These are phyloP conservation scores for Xylaria acuta DNA, from an alignment of 495 filamentous ascomycete genomes.

Conservation along the genomic window DNA sequence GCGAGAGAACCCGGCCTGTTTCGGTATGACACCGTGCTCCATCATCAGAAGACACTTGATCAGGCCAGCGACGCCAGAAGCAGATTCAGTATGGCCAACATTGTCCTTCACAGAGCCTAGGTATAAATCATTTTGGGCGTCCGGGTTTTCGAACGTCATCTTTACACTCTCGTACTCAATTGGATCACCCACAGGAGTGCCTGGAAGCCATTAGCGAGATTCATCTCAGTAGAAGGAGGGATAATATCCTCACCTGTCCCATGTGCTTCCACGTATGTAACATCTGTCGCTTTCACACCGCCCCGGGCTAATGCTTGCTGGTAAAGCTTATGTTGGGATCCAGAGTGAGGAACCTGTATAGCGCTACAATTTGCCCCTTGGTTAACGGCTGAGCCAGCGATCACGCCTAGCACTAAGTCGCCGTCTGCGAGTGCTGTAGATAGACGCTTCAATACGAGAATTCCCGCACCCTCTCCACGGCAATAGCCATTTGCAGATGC, in stretches of 20 bases:
- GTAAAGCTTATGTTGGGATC: constrained; percentile 42
- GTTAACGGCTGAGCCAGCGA: constrained; percentile 58
- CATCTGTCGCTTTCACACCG: constrained; percentile 26
- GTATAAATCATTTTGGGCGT: constrained; percentile 37
- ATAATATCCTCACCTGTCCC: constrained; percentile 37
- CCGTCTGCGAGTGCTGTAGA: constrained; percentile 48
- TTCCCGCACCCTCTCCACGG: constrained; percentile 62
- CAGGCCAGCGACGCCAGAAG: constrained; percentile 52
- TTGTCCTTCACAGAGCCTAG: constrained; percentile 56
- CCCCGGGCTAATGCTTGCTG: constrained; percentile 33
- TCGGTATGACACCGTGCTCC: constrained; percentile 48
- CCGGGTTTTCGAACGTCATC: constrained; percentile 34
- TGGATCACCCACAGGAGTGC: constrained; percentile 49
- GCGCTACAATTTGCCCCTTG: constrained; percentile 45
- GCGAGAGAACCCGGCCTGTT: constrained; percentile 48
- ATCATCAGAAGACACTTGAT: constrained; percentile 60
- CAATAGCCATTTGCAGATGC: constrained; percentile 62
- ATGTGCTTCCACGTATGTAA: constrained; percentile 53
- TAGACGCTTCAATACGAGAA: constrained; percentile 59
- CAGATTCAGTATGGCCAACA: constrained; percentile 59
- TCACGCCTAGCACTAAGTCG: constrained; percentile 59
- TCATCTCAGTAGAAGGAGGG: not conserved
- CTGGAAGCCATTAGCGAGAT: not conserved
- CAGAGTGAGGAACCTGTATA: constrained; percentile 46
- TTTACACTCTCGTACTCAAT: constrained; percentile 49